Percentiles rank a stretch among this genome's conserved stretches.
Evolutionary conservation across 345 rosid genomes (phyloP).

Genomic region (Gossypium mustelinum): DNA sequence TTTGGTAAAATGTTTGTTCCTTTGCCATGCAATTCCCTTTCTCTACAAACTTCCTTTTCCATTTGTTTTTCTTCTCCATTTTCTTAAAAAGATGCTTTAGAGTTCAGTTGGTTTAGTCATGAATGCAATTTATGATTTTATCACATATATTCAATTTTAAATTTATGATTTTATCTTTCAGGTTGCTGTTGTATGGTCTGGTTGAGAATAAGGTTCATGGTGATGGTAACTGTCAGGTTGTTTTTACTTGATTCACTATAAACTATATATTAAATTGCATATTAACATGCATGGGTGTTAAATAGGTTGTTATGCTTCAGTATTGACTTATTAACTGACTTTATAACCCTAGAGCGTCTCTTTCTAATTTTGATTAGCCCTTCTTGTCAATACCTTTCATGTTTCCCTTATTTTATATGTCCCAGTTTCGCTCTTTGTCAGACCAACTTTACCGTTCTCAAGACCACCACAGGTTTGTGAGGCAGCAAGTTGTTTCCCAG

Average conservation of each 20-base stretch:
- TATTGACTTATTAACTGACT: too few species aligned
- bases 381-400: neutral
- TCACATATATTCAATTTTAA: neutral
- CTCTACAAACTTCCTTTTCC: too few species aligned
- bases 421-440: conserved; percentile 78
- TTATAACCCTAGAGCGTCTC: neutral
- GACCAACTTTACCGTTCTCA: conserved; percentile 86
- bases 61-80: neutral
- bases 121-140: neutral
- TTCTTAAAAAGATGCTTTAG: neutral
- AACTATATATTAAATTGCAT: too few species aligned
- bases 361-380: neutral
- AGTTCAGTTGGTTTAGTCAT: neutral
- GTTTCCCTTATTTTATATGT: neutral
- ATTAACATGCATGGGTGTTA: too few species aligned
- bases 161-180: conserved; percentile 7
- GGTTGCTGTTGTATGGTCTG: conserved; percentile 49
- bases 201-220: conserved; percentile 60
- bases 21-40: neutral
- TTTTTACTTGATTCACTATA: neutral
- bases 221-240: conserved; percentile 80
- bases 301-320: too few species aligned
- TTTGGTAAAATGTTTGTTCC: neutral
- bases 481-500: conserved; percentile 68
- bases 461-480: conserved; percentile 66